Conservation (phyloP, 1,284 basidiomycete genomes). For the Erythrobasidium hasegawianum region DNA sequence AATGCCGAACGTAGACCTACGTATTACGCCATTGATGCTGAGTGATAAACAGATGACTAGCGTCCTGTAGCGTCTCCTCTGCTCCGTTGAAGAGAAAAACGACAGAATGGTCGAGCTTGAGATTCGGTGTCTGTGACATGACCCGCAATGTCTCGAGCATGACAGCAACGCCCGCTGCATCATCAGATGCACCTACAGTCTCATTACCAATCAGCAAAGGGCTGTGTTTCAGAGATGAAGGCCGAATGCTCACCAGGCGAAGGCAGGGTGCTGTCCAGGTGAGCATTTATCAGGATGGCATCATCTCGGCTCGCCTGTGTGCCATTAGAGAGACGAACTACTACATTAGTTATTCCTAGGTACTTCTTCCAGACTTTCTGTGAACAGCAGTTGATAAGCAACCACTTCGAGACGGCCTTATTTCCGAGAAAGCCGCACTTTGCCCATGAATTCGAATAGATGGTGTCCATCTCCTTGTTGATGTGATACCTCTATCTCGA, state of each 20-base stretch:
- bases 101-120: conserved; percentile 72
- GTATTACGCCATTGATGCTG: conserved; percentile 70
- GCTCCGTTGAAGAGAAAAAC: conserved; percentile 94
- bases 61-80: conserved; percentile 91
- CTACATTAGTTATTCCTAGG: conserved; percentile 74
- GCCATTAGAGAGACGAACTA: conserved; percentile 81
- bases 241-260: conserved; percentile 53
- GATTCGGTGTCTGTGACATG: conserved; percentile 65
- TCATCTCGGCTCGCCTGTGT: conserved; percentile 67
- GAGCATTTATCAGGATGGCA: conserved; percentile 81
- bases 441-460: conserved; percentile 55
- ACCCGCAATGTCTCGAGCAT: conserved; percentile 88
- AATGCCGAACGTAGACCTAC: conserved; percentile 53
- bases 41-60: conserved; percentile 85
- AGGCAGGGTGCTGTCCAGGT: conserved; percentile 67
- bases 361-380: conserved; percentile 88
- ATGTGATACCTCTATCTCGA: conserved; percentile 81
- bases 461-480: conserved; percentile 81
- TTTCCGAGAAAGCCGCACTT: conserved; percentile 34
- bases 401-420: neutral
- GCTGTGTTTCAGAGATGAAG: neutral
- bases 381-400: conserved; percentile 51
- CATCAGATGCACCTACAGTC: conserved; percentile 69
- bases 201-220: conserved; percentile 73
- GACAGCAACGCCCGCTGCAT: conserved; percentile 79